Evolutionary conservation across 1,139 yeast species (phyloP).

Genomic region (Geotrichum restrictum): DNA sequence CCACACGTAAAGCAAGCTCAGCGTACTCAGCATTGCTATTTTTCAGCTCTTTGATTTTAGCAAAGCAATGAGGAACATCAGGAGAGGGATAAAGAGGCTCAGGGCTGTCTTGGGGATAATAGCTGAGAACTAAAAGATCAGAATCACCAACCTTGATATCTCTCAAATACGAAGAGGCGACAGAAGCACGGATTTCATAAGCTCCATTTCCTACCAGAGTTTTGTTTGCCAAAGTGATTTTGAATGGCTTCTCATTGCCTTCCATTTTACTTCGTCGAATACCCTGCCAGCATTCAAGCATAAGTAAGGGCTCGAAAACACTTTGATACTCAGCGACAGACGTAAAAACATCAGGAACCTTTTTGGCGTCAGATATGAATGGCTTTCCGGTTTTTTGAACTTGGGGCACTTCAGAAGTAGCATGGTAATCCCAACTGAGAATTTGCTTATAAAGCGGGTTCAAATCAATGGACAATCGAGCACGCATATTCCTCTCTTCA

Average conservation of each 20-base stretch:
- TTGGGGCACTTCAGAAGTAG: constrained; percentile 56
- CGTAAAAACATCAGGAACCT: constrained; percentile 48
- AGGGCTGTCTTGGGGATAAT: constrained; percentile 37
- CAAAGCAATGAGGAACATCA: constrained; percentile 54
- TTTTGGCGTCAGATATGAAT: constrained; percentile 55
- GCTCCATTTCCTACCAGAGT: constrained; percentile 22
- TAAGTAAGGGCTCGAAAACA: constrained; percentile 70
- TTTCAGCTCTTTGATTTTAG: constrained; percentile 71
- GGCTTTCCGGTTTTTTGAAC: constrained; percentile 45
- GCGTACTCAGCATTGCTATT: constrained; percentile 53
- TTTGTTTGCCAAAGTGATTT: constrained; percentile 26
- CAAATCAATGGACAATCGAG: constrained; percentile 71
- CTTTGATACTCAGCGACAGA: constrained; percentile 61
- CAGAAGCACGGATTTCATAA: constrained; percentile 81
- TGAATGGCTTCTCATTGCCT: constrained; percentile 61
- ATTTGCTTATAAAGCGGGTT: constrained; percentile 69
- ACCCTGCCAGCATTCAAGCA: constrained; percentile 93
- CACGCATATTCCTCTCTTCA: constrained; percentile 75
- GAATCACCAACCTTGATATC: constrained; percentile 64
- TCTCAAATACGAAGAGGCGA: constrained; percentile 50
- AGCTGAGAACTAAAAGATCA: constrained; percentile 70
- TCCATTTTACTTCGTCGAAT: constrained; percentile 69
- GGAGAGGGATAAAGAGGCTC: constrained; percentile 23
- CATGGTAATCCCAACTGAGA: constrained; percentile 72
- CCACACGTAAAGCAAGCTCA: constrained; percentile 72